phyloP scores from a whole-genome alignment of 2,329 filamentous ascomycete genomes.

The Talaromyces sp. region DNA sequence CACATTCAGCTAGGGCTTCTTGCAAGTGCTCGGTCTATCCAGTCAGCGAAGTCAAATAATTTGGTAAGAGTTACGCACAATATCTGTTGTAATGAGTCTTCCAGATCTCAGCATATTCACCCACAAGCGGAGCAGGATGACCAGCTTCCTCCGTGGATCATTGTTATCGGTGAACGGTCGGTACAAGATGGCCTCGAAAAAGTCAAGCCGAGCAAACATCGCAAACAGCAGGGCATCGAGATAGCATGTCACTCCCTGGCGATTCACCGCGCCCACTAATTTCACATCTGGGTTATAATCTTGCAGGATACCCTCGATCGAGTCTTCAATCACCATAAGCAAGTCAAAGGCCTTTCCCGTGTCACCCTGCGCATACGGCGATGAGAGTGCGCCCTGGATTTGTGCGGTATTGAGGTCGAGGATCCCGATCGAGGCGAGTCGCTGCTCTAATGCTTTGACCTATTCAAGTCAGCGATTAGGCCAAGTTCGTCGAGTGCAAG shows the following conservation, averaged over 20 bases:
- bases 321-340: conserved; percentile 74
- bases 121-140: conserved; percentile 80
- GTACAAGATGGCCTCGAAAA: conserved; percentile 89
- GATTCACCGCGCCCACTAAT: conserved; percentile 83
- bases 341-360: conserved; percentile 72
- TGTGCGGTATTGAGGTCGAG: conserved; percentile 61
- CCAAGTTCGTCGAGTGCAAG: background rate
- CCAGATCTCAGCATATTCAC: conserved; percentile 88
- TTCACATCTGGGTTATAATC: conserved; percentile 69
- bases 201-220: conserved; percentile 89
- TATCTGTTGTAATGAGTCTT: conserved; percentile 77
- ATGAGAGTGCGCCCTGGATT: conserved; percentile 59
- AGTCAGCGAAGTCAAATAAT: background rate
- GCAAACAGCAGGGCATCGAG: conserved; percentile 87
- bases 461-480: conserved; percentile 23
- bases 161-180: conserved; percentile 65
- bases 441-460: conserved; percentile 55
- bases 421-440: conserved; percentile 55
- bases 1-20: conserved; percentile 76
- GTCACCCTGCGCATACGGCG: conserved; percentile 66
- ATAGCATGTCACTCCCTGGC: conserved; percentile 87
- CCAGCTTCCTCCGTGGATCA: conserved; percentile 68
- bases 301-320: conserved; percentile 74
- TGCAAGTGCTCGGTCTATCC: conserved; percentile 76
- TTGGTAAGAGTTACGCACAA: conserved; percentile 53